These are phyloP conservation scores for Aspergillus awamori DNA, from an alignment of 2,329 filamentous ascomycete genomes.

Conservation along the genomic window DNA sequence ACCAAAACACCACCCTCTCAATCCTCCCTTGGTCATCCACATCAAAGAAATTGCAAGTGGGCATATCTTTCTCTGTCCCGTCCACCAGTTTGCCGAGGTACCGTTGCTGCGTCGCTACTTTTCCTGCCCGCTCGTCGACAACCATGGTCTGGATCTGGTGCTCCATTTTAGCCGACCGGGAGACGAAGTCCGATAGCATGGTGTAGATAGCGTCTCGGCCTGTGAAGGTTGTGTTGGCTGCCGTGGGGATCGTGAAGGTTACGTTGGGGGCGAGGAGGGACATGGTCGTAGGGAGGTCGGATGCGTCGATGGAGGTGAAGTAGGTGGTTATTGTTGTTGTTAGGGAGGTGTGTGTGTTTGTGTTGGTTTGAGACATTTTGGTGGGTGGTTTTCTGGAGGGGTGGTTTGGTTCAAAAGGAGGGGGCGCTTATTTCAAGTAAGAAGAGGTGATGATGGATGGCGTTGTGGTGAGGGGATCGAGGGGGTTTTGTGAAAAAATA, in stretches of 20 bases:
- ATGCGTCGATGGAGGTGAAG: slow-evolving; percentile 2
- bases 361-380: not conserved
- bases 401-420: not conserved
- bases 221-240: slow-evolving; percentile 4
- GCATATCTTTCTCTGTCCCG: slow-evolving; percentile 5
- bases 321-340: not conserved
- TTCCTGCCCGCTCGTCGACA: slow-evolving; percentile 7
- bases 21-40: slow-evolving; percentile 9
- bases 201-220: not conserved
- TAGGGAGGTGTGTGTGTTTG: not conserved
- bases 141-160: slow-evolving; percentile 7
- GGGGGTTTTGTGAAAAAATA: not conserved
- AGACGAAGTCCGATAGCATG: slow-evolving; percentile 4
- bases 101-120: slow-evolving; percentile 8
- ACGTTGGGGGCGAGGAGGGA: slow-evolving; percentile 8
- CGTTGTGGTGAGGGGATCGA: not conserved
- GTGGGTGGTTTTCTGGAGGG: not conserved
- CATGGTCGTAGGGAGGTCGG: not conserved
- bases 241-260: slow-evolving; percentile 9
- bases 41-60: slow-evolving; percentile 16
- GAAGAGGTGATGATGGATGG: not conserved
- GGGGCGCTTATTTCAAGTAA: not conserved
- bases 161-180: not conserved
- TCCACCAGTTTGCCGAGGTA: slow-evolving; percentile 4
- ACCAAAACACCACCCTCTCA: slow-evolving; percentile 8